Base-by-base conservation (phyloP, 345 rosid species). In the Syzygium aromaticum region DNA sequence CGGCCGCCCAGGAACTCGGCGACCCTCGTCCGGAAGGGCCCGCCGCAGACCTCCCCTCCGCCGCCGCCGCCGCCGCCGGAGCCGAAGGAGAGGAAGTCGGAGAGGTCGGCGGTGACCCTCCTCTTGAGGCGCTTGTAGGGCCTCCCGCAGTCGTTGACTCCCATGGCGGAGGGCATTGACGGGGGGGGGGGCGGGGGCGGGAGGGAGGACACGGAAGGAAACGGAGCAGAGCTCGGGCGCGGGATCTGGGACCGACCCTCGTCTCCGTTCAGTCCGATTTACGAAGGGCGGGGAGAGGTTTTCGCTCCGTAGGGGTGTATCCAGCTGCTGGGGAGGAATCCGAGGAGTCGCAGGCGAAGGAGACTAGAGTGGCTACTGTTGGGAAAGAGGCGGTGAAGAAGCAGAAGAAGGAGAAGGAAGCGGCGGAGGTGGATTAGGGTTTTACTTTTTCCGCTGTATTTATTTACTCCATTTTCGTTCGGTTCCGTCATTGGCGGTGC, bases 41-140 rank as follows among this genome's bases (percentile, higher is more conserved):
- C 82, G 3, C 43, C 82, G 46, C 49, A 38, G 82, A 38, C 25
- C 49, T 73, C 82, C 11, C 25, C 30, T 6, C 28, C 64, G 80
- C 80, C 46, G 77, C 46, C 38, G 57, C 30, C 7, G 85, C 17
- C 4, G 27, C 88, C 88, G 84, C 85, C 87, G 30, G 89, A 15
- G 80, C 56, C 80, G 86, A 91, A 85, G 86, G 89, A 89, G 89
- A 87, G 85, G 80, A 88, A 89, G 85, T 89, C 86, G 33, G 92
- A 84, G 78, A 88, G 91, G 86, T 89, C 86, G n/a, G 92, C 91
- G 40, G 88, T 88, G 43, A 89, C 89, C 27, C 92, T 87, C 54
- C 89, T 57, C 85, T 78, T 86, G 64, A 87, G 59, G 51, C 89
- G 86, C 88, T 91, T 89, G 43, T 86, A 63, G 5, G 92, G 92